Evolutionary conservation across 2,329 filamentous ascomycete genomes (phyloP).

Genomic region (Neopestalotiopsis rosae): DNA sequence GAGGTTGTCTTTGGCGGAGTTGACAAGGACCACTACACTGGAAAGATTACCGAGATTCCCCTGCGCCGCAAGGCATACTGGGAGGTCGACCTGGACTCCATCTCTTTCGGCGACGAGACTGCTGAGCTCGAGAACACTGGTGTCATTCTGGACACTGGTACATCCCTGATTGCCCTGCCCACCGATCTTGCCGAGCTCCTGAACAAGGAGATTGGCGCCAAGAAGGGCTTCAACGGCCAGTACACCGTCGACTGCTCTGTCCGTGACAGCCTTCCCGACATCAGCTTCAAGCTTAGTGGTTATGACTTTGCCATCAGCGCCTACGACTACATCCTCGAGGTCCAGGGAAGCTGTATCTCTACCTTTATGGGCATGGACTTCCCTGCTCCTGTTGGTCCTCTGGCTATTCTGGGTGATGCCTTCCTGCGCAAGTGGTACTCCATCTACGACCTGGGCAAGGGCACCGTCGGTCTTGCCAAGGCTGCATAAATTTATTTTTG

Average conservation of each 20-base stretch:
- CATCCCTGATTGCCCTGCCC: constrained; percentile 95
- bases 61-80: constrained; percentile 99
- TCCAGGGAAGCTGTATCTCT: constrained; percentile 94
- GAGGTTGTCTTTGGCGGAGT: constrained; percentile 91
- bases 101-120: constrained; percentile 83
- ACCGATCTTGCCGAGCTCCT: constrained; percentile 90
- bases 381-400: constrained; percentile 84
- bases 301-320: constrained; percentile 91
- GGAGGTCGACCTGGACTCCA: constrained; percentile 95
- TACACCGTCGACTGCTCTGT: constrained; percentile 91
- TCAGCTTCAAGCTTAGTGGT: constrained; percentile 88
- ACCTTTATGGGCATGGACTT: constrained; percentile 97
- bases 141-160: constrained; percentile 97
- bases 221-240: constrained; percentile 97
- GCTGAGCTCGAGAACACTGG: constrained; percentile 94
- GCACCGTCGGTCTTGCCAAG: constrained; percentile 86
- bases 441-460: constrained; percentile 92
- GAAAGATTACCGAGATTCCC: constrained; percentile 91
- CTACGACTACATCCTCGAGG: constrained; percentile 94
- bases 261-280: constrained; percentile 82
- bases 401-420: constrained; percentile 92
- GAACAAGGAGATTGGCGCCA: constrained; percentile 97
- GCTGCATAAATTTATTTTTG: constrained; percentile 61
- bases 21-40: constrained; percentile 79
- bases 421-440: constrained; percentile 90